Evolutionary conservation across 2,329 filamentous ascomycete species (phyloP).

Genomic region (Exophiala calicioides): DNA sequence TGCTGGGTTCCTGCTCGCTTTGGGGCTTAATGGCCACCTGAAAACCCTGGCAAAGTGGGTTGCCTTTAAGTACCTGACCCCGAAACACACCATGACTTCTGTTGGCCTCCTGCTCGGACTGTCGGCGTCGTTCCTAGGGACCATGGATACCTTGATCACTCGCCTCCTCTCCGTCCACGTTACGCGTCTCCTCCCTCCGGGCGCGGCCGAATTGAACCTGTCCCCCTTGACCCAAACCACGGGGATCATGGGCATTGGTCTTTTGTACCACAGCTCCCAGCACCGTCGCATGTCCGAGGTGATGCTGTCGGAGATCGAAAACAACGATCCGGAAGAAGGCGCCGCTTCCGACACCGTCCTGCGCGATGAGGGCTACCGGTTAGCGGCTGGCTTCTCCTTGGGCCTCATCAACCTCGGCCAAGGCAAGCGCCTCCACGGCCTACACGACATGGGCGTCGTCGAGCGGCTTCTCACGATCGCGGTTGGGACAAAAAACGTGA

Average conservation of each 20-base stretch:
- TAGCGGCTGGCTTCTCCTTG: conserved; percentile 89
- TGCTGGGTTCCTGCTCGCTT: conserved; percentile 84
- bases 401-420: conserved; percentile 94
- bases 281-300: conserved; percentile 98
- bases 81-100: conserved; percentile 98
- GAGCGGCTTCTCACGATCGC: conserved; percentile 85
- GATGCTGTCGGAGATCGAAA: conserved; percentile 96
- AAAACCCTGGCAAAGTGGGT: conserved; percentile 95
- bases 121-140: conserved; percentile 90
- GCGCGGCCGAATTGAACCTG: conserved; percentile 90
- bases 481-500: conserved; percentile 84
- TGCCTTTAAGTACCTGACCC: conserved; percentile 97
- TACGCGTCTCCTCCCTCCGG: conserved; percentile 86
- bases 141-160: conserved; percentile 95
- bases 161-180: conserved; percentile 93
- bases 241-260: conserved; percentile 92
- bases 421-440: conserved; percentile 79
- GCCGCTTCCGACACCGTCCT: conserved; percentile 70
- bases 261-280: conserved; percentile 92
- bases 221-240: conserved; percentile 93
- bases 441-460: conserved; percentile 91
- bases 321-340: conserved; percentile 76
- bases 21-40: conserved; percentile 93
- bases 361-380: conserved; percentile 91
- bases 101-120: conserved; percentile 91